A percentile compares a stretch with the other conserved stretches of the same genome.
Evolutionary conservation across 495 filamentous ascomycete species (phyloP).

Genomic region (Pseudevernia furfuracea): DNA sequence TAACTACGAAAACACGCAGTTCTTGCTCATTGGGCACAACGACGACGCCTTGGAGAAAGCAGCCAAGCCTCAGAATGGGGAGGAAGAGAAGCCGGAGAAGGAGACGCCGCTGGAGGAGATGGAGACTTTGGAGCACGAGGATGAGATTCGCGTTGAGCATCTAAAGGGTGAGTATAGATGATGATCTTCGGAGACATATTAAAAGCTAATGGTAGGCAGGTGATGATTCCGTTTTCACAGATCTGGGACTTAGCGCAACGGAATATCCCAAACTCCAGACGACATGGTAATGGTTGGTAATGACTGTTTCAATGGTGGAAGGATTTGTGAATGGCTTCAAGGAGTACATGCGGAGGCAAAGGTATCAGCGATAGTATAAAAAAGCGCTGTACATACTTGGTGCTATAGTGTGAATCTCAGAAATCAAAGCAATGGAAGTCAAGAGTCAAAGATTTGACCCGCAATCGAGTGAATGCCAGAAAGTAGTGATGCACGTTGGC

Average conservation of each 20-base stretch:
- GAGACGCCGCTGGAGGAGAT: constrained; percentile 54
- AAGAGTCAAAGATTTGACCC: neutral
- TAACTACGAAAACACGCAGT: constrained; percentile 70
- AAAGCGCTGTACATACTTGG: neutral
- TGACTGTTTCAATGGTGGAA: neutral
- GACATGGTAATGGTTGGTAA: constrained; percentile 36
- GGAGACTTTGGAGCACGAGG: constrained; percentile 53
- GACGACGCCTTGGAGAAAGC: constrained; percentile 55
- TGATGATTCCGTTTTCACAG: constrained; percentile 46
- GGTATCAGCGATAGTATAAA: neutral
- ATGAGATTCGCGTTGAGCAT: constrained; percentile 50
- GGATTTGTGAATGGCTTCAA: neutral
- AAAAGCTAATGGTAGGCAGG: constrained; percentile 27
- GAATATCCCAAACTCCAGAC: constrained; percentile 45
- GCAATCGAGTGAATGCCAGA: neutral
- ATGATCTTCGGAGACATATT: neutral
- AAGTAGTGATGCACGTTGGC: no score
- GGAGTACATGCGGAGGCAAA: neutral
- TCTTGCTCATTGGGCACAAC: constrained; percentile 73
- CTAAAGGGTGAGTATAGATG: constrained; percentile 39
- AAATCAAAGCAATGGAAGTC: neutral
- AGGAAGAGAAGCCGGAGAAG: constrained; percentile 47
- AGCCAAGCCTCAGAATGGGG: constrained; percentile 44
- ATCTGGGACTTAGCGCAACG: constrained; percentile 45
- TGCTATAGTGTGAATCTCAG: neutral